Conservation (phyloP, 495 filamentous ascomycete genomes). For the Aspergillus ostianus region DNA sequence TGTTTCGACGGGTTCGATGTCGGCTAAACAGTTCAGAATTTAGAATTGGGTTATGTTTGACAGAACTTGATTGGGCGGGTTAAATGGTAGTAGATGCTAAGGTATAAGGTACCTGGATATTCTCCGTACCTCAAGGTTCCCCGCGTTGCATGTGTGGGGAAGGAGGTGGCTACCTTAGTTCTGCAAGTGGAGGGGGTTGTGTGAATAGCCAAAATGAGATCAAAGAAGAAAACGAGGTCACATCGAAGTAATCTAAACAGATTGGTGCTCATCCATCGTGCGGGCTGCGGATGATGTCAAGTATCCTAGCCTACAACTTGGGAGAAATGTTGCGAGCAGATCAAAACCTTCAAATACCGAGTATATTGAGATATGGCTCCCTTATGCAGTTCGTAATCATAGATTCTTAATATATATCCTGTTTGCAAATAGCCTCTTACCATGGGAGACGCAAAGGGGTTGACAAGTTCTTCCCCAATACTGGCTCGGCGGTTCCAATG, state of each 20-base stretch:
- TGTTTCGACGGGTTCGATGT: background rate
- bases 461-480: conserved; percentile 58
- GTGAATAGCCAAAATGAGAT: background rate
- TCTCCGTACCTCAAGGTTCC: background rate
- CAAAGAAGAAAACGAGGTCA: background rate
- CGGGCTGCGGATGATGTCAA: background rate
- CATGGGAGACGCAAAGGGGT: conserved; percentile 69
- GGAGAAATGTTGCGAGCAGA: background rate
- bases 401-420: background rate
- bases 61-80: background rate
- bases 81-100: background rate
- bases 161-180: background rate
- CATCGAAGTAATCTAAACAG: background rate
- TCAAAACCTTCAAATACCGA: background rate
- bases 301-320: background rate
- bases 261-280: background rate
- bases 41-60: background rate
- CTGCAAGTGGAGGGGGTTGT: background rate
- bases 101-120: too few species aligned
- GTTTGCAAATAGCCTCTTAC: conserved; percentile 34
- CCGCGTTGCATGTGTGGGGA: background rate
- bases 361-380: background rate
- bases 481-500: conserved; percentile 65
- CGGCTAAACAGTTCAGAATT: background rate
- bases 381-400: background rate